Evolutionary conservation across 2,329 filamentous ascomycete species (phyloP), one percentile per base, ranked within the genome.

Genomic region (Penicillium corylophilum): DNA sequence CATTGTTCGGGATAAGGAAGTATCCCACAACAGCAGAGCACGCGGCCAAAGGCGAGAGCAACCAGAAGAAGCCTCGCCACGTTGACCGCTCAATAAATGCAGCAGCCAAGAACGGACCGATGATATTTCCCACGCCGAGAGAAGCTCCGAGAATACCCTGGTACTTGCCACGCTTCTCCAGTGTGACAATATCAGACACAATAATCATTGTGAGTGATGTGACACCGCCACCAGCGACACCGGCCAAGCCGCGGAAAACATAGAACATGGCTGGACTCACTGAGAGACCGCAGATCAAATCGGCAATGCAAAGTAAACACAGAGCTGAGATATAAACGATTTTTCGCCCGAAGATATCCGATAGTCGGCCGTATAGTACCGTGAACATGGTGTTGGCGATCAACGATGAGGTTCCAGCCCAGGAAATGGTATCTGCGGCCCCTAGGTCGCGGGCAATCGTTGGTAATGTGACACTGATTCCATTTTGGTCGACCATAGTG

Each of bases 381-480:
- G 84, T 83, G 56, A 86, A 87, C 29, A 81, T 79, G 0, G 84
- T 86, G 50, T 81, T 83, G 3, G 84, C 82, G 5, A 90, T 77
- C 4, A 90, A 74, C 57, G 87, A 90, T 15, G 83, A 83, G 4
- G 86, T 89, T 2, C 86, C 86, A 12, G 84, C 80, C 87, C 86
- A 89, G 63, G 89, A 89, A 42, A 85, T 84, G 2, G 70, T 71
- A 50, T 71, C 58, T 43, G 69, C 68, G 1, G 73, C 73, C 48
- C 73, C 58, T 18, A 80, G 70, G 48, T 82, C 77, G 46, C 71
- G 63, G 48, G 77, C 75, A 59, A 83, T 76, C 26, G 79, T 78
- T 24, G 81, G 81, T 35, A 83, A 64, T n/a, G 77, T 75, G 2
- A 77, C 74, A 2, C 76, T 77, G 48, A 84, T 79, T 33, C 79